These are phyloP conservation scores for Ganoderma meredithae DNA, from an alignment of 1,284 basidiomycete genomes.

Conservation along the genomic window DNA sequence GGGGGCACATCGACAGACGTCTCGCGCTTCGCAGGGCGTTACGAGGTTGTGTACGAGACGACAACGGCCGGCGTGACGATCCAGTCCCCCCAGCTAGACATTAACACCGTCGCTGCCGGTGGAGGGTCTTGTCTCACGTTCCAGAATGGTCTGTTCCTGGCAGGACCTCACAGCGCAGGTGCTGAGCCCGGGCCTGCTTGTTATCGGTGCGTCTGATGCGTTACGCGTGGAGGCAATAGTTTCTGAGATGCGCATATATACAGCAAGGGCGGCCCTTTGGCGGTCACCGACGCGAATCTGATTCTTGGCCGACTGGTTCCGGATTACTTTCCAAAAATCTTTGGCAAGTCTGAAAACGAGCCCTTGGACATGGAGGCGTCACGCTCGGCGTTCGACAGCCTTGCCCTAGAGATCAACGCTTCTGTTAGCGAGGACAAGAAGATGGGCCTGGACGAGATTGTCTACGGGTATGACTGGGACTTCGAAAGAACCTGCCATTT, in stretches of 20 bases:
- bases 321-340: slow-evolving; percentile 87
- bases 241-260: slow-evolving; percentile 27
- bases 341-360: slow-evolving; percentile 86
- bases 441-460: slow-evolving; percentile 84
- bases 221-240: too few relatives aligned
- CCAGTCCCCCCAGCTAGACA: slow-evolving; percentile 87
- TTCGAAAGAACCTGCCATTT: background rate
- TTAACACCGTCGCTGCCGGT: slow-evolving; percentile 90
- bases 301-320: slow-evolving; percentile 86
- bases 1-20: slow-evolving; percentile 94
- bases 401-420: slow-evolving; percentile 74
- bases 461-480: slow-evolving; percentile 70
- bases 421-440: slow-evolving; percentile 55
- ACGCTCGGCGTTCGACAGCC: slow-evolving; percentile 64
- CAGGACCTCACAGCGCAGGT: slow-evolving; percentile 85
- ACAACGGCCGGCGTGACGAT: slow-evolving; percentile 92
- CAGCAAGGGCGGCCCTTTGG: slow-evolving; percentile 87
- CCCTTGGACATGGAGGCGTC: slow-evolving; percentile 80
- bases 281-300: slow-evolving; percentile 89
- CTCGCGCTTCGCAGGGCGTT: slow-evolving; percentile 85
- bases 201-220: slow-evolving; percentile 66
- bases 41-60: slow-evolving; percentile 91
- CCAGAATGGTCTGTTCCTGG: slow-evolving; percentile 83
- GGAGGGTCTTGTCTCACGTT: slow-evolving; percentile 87
- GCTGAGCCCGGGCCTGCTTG: slow-evolving; percentile 88